Percentiles rank a stretch among this genome's conserved stretches.
These are phyloP conservation scores for Pisolithus thermaeus DNA, from an alignment of 1,284 basidiomycete genomes.

Conservation along the genomic window DNA sequence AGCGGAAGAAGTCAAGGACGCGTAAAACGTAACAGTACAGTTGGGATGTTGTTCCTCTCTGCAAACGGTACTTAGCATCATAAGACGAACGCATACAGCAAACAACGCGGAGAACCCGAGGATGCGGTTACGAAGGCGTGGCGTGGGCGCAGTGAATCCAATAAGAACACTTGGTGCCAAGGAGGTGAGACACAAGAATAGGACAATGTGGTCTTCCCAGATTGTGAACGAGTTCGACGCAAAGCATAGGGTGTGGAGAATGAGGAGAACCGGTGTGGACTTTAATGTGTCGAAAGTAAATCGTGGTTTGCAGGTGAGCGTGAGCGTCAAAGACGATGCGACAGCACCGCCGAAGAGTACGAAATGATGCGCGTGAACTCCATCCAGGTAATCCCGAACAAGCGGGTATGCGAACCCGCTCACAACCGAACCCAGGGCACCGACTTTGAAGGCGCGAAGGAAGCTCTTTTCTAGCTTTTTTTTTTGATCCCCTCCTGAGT, in stretches of 20 bases:
- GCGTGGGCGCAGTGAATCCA: slow-evolving; percentile 62
- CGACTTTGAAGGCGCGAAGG: slow-evolving; percentile 30
- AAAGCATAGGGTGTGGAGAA: slow-evolving; percentile 69
- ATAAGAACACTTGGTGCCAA: slow-evolving; percentile 52
- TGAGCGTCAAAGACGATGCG: slow-evolving; percentile 15
- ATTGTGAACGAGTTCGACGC: slow-evolving; percentile 93
- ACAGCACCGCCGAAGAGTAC: slow-evolving; percentile 42
- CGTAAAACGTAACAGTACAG: slow-evolving; percentile 85
- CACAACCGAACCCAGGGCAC: slow-evolving; percentile 37
- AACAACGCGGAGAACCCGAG: slow-evolving; percentile 65
- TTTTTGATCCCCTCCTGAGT: slow-evolving; percentile 10
- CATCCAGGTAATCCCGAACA: slow-evolving; percentile 33
- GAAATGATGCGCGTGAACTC: slow-evolving; percentile 34
- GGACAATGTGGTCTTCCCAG: slow-evolving; percentile 87
- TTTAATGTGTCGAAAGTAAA: slow-evolving; percentile 10
- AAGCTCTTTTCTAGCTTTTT: slow-evolving; percentile 34
- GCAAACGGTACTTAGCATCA: slow-evolving; percentile 78
- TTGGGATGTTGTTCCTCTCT: slow-evolving; percentile 91
- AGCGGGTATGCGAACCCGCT: slow-evolving; percentile 35
- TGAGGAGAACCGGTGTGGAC: slow-evolving; percentile 45
- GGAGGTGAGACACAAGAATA: slow-evolving; percentile 68
- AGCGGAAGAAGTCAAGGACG: slow-evolving; percentile 58
- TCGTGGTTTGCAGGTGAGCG: slow-evolving; percentile 7
- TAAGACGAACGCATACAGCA: slow-evolving; percentile 67
- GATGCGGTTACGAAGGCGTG: slow-evolving; percentile 70